These are phyloP conservation scores for Azolla pinnata DNA, from an alignment of 75 land plant genomes.

Conservation along the genomic window DNA sequence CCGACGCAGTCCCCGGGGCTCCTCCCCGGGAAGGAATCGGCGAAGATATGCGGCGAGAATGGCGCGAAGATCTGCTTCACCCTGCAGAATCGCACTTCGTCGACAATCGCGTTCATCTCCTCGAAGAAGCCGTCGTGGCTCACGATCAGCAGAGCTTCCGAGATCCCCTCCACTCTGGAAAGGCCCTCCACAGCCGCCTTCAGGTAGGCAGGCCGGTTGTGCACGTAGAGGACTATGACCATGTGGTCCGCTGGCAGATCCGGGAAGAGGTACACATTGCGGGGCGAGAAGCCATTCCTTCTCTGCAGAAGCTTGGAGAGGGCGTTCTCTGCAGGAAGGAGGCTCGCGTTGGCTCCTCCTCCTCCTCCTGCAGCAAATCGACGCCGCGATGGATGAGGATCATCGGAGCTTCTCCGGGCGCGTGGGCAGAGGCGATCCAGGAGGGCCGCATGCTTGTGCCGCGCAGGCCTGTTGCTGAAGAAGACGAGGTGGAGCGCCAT, in stretches of 20 bases:
- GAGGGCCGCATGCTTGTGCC: not conserved
- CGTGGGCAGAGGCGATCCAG: not conserved
- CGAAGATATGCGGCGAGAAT: constrained; percentile 79
- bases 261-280: constrained; percentile 71
- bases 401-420: not conserved
- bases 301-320: constrained; percentile 38
- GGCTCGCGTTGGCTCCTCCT: not conserved
- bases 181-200: constrained; percentile 54
- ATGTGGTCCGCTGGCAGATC: constrained; percentile 47
- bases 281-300: constrained; percentile 55
- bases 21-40: constrained; percentile 71
- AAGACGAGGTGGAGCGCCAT: constrained; percentile 1
- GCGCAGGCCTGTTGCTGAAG: not conserved
- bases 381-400: not conserved
- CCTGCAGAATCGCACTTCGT: constrained; percentile 73
- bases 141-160: constrained; percentile 77
- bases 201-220: constrained; percentile 87
- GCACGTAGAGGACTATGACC: constrained; percentile 80
- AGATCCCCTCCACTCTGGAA: constrained; percentile 62
- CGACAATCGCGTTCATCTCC: constrained; percentile 77
- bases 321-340: constrained; percentile 32
- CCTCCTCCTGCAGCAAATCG: not conserved
- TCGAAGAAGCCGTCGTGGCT: constrained; percentile 95
- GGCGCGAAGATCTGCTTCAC: constrained; percentile 96
- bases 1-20: constrained; percentile 59